phyloP scores from a whole-genome alignment of 805 yeast genomes.

The Candida nonsorbophila region DNA sequence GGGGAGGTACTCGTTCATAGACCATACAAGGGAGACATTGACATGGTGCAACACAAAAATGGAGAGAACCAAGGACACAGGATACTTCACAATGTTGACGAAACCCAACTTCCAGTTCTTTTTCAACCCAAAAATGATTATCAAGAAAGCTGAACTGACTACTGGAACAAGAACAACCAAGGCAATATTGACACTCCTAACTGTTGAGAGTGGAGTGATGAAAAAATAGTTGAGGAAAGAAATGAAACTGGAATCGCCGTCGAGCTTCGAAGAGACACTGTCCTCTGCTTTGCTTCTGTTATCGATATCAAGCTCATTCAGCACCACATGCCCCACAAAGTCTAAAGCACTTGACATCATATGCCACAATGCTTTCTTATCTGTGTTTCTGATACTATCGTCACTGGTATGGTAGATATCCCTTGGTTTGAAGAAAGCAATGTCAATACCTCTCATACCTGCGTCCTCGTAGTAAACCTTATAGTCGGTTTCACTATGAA shows the following conservation, averaged over 20 bases:
- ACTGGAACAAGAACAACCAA: constrained; percentile 54
- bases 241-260: constrained; percentile 55
- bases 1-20: constrained; percentile 27
- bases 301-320: constrained; percentile 28
- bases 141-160: constrained; percentile 40
- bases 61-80: constrained; percentile 50
- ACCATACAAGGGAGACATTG: constrained; percentile 13
- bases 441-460: constrained; percentile 72
- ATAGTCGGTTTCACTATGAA: constrained; percentile 83
- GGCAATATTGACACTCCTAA: constrained; percentile 49
- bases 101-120: constrained; percentile 38
- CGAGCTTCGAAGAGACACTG: constrained; percentile 7
- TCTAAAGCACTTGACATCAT: constrained; percentile 74
- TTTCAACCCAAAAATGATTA: constrained; percentile 42
- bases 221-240: constrained; percentile 60
- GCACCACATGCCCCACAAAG: constrained; percentile 39
- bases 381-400: constrained; percentile 62
- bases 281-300: constrained; percentile 17
- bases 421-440: constrained; percentile 85
- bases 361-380: constrained; percentile 72
- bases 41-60: constrained; percentile 20
- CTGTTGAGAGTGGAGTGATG: constrained; percentile 45
- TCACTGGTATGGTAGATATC: constrained; percentile 74
- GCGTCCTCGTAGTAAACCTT: constrained; percentile 64
- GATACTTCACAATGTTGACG: constrained; percentile 48